Base-by-base conservation (phyloP, 2,329 filamentous ascomycete genomes). In the Diaporthe citriasiana region DNA sequence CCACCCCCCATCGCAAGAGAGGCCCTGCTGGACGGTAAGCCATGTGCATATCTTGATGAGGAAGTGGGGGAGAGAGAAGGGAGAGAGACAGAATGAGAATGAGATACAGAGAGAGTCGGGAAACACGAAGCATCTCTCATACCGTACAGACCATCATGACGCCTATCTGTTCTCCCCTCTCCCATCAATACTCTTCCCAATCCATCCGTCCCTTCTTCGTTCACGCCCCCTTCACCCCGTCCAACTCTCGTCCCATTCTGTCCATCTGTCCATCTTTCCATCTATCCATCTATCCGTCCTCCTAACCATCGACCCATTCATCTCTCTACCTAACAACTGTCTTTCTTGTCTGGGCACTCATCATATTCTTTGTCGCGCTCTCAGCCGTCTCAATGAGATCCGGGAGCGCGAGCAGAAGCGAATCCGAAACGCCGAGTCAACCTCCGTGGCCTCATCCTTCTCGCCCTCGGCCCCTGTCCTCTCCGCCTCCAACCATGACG, bases 321-420 rank as follows among this genome's bases (percentile, higher is more conserved):
- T 38, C 10, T 38, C 10, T 22, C 9, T 45, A 33, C 8, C 30
- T 68, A n/a, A n/a, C 33, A 53, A 51, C 47, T 53, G 47, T 33
- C 47, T 53, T 53, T 33, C 47, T 53, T 53, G 47, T 50, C 30
- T 38, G 45, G 63, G 45, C 45, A 53, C 63, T 68, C n/a, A 68
- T 68, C 45, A 53, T 68, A n/a, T 65, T 42, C 12, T 57, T 68
- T 33, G n/a, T 42, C 38, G 35, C 53, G 33, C 27, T 30, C 15
- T 17, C 53, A 73, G 71, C 25, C 71, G 71, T 59, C 71, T 73
- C 60, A 73, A 73, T 25, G 71, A 73, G 71, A 73, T 73, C 51
- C 71, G 71, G 50, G 71, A 68, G 40, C 71, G 71, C 19, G 71
- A 73, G 40, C 71, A 73, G 60, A 65, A 68, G 60, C 71, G 70